Evolutionary conservation across 2,329 filamentous ascomycete species (phyloP).

Genomic region (Graphilbum fragrans): DNA sequence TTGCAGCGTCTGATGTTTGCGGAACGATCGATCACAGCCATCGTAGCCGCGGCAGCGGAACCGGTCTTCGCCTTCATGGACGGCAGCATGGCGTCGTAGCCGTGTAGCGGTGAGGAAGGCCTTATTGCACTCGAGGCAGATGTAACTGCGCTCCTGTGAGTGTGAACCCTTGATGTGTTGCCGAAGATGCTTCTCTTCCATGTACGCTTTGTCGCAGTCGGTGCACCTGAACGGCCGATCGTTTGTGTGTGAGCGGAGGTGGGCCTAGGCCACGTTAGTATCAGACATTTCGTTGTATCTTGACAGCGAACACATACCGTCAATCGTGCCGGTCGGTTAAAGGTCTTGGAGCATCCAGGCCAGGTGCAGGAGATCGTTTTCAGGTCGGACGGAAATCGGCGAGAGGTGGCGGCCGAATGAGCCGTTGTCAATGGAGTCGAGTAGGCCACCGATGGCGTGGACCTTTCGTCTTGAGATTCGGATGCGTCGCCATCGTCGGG

Average conservation of each 20-base stretch:
- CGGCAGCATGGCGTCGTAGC: conserved; percentile 63
- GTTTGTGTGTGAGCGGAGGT: conserved; percentile 75
- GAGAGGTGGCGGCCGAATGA: conserved; percentile 4
- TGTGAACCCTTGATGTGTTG: conserved; percentile 79
- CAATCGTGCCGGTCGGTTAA: conserved; percentile 75
- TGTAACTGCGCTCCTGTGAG: conserved; percentile 54
- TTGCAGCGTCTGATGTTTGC: conserved; percentile 77
- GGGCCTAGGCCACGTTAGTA: conserved; percentile 42
- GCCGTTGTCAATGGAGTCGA: conserved; percentile 8
- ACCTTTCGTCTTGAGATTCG: conserved; percentile 1
- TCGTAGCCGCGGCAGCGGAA: conserved; percentile 61
- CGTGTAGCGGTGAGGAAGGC: conserved; percentile 71
- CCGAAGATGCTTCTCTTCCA: conserved; percentile 74
- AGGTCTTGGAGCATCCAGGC: conserved; percentile 65
- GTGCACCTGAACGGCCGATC: conserved; percentile 68
- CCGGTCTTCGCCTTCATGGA: conserved; percentile 65
- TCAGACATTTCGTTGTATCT: not conserved
- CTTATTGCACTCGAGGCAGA: conserved; percentile 69
- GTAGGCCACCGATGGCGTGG: conserved; percentile 1
- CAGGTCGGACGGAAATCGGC: conserved; percentile 50
- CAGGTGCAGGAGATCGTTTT: conserved; percentile 71
- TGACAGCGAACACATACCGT: conserved; percentile 22
- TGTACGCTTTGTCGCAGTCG: conserved; percentile 71
- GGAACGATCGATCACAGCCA: conserved; percentile 65
- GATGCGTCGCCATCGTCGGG: not conserved